Evolutionary conservation across 1,284 basidiomycete genomes (phyloP), one percentile per base, ranked within the genome.

Genomic region (Clitocybe nebularis): DNA sequence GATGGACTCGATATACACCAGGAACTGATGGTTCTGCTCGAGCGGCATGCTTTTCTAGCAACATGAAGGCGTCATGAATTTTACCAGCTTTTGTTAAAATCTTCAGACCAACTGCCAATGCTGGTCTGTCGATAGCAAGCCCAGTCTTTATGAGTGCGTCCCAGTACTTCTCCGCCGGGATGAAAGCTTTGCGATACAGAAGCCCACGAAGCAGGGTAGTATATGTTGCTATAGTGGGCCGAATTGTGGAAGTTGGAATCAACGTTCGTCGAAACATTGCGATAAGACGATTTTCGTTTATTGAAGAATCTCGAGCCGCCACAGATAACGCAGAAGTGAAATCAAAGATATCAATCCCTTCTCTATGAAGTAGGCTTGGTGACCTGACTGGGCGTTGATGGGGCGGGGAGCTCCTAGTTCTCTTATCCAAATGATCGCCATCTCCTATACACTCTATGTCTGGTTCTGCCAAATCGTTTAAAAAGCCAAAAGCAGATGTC

Each of bases 161-260:
- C 73, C 80, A 83, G 14, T 76, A 59, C 1, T 53, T 54, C 20
- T 66, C 54, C 0, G 79, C 78, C 1, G 61, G 57, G 3, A 51
- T 41, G 40, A 58, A 64, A 16, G 63, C 61, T 16, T 60, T 49
- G 33, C 74, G 70, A 1, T 54, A 55, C 7, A 81, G 48, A 6
- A 86, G 63, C 1, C 74, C 77, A 17, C 71, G 70, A 22, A 86
- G 68, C 37, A 81, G 58, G 17, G 77, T 61, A 8, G 75, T 77
- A 32, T 70, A 64, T 0, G 68, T 65, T 0, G 60, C 67, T 6
- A 70, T 58, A 1, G 69, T 75, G 0, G 71, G 66, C 16, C 56
- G 60, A 21, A 64, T 19, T 5, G 44, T 39, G 28, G 26, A 32
- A 4, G 44, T 21, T 6, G 22, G 13, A 22, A 13, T 16, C 9